phyloP scores from a whole-genome alignment of 371 early-diverging fungal species.

The Mortierella sp. region DNA sequence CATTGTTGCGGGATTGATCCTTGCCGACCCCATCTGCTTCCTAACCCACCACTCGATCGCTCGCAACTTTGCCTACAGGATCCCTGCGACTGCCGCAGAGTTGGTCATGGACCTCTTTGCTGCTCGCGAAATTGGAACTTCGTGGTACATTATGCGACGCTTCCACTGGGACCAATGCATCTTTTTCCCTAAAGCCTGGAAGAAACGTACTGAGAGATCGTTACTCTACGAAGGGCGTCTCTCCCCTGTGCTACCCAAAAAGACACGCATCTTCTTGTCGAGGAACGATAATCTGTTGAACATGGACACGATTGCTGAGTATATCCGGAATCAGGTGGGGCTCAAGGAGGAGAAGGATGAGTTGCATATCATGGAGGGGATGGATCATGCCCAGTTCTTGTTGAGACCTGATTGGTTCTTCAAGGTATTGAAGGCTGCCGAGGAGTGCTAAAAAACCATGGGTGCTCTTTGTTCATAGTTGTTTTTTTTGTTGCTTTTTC shows the following conservation, averaged over 20 bases:
- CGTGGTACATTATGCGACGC: slow-evolving; percentile 74
- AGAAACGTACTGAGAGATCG: slow-evolving; percentile 12
- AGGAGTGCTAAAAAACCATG: slow-evolving; percentile 40
- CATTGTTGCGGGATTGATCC: slow-evolving; percentile 64
- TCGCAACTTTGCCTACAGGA: slow-evolving; percentile 77
- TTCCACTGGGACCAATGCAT: slow-evolving; percentile 77
- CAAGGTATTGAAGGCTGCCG: slow-evolving; percentile 43
- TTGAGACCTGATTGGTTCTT: slow-evolving; percentile 61
- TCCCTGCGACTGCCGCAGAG: slow-evolving; percentile 73
- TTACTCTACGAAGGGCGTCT: slow-evolving; percentile 26
- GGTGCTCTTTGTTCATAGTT: not conserved
- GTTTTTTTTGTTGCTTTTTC: not conserved
- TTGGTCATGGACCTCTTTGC: slow-evolving; percentile 75
- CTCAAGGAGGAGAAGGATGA: slow-evolving; percentile 59
- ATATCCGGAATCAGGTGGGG: slow-evolving; percentile 34
- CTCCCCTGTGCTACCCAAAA: slow-evolving; percentile 49
- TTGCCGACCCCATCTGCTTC: slow-evolving; percentile 81
- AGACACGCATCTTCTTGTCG: slow-evolving; percentile 51
- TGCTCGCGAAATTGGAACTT: slow-evolving; percentile 76
- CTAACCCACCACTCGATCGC: slow-evolving; percentile 77
- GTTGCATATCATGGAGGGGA: slow-evolving; percentile 62
- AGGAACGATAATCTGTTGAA: slow-evolving; percentile 47
- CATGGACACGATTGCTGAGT: slow-evolving; percentile 36
- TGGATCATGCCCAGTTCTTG: slow-evolving; percentile 71
- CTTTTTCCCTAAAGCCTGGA: slow-evolving; percentile 59